Base-by-base conservation (phyloP, 495 filamentous ascomycete genomes). In the Penicillium bialowiezense region DNA sequence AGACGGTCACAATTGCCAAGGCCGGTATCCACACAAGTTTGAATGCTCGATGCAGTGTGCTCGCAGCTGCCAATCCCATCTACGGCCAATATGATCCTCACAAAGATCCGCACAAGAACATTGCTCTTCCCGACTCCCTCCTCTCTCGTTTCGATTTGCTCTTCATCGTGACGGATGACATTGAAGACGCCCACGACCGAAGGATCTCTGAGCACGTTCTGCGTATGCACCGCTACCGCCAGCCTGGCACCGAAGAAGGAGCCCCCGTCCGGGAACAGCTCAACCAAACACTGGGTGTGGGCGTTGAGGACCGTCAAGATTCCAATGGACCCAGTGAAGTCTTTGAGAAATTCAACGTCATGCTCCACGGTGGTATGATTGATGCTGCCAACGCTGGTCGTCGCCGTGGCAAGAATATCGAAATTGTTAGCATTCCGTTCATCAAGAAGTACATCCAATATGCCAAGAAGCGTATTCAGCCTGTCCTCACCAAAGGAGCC, bases 381-480 rank as follows among this genome's bases (percentile, higher is more conserved):
- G 70, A 48, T 26, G 35, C 45, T 13, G 26, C 45, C 19, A 48
- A 88, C 28, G 85, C 83, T 8, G 79, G 80, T 21, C 85, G 90
- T 20, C 87, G 86, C 15, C 73, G 72, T 35, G 81, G 79, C 60
- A 88, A 89, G 69, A 85, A 87, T 50, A 78, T 85, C 29, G 91
- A 97, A 65, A 89, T 99, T n/a, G 76, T 97, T 47, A 93, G 88
- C 69, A 96, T 99, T 49, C 91, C 92, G 1, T 99, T 99, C 73
- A 91, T 99, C 71, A 97, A 97, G 77, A 99, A 99, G 70, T 99
- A 97, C 67, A 91, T 99, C 50, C 93, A 99, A 64, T 99, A 99
- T 67, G 91, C 95, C 56, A 97, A 97, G 71, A 85, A 83, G 21
- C 75, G 93, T 64, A 80, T 96, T 58, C 92, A 91, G 81, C 93